Percentiles rank a stretch among this genome's conserved stretches.
These are phyloP conservation scores for Neohortaea acidophila DNA, from an alignment of 495 filamentous ascomycete species.

Conservation along the genomic window DNA sequence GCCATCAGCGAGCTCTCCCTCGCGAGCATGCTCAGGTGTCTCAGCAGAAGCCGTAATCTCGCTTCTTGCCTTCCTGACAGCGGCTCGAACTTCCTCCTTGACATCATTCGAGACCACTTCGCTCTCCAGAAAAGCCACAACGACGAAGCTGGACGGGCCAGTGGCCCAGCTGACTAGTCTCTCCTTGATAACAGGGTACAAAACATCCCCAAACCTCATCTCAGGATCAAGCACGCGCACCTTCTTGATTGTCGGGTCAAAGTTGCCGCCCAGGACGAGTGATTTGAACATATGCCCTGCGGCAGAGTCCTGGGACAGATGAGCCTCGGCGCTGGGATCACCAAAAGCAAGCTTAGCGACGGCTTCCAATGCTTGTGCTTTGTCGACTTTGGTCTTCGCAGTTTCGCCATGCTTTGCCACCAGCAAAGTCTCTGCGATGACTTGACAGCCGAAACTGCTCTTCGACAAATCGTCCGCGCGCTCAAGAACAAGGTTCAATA, in stretches of 20 bases:
- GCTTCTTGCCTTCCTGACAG: constrained; percentile 43
- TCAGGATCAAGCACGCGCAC: constrained; percentile 53
- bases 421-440: constrained; percentile 68
- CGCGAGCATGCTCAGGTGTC: constrained; percentile 21
- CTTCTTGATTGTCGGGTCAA: constrained; percentile 51
- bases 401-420: constrained; percentile 33
- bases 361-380: constrained; percentile 39
- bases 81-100: constrained; percentile 47
- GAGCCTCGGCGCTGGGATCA: constrained; percentile 40
- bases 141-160: constrained; percentile 63
- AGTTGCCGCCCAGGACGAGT: constrained; percentile 72
- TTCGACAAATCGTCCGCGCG: constrained; percentile 51
- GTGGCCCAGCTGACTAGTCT: constrained; percentile 75
- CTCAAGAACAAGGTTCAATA: constrained; percentile 56
- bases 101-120: constrained; percentile 55
- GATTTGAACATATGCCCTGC: constrained; percentile 81
- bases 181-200: constrained; percentile 59
- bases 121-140: constrained; percentile 65
- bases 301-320: constrained; percentile 40
- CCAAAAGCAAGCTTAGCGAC: constrained; percentile 54
- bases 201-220: constrained; percentile 60
- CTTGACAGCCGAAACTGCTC: constrained; percentile 70
- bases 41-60: constrained; percentile 35
- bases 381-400: constrained; percentile 33
- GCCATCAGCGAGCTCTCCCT: constrained; percentile 29